Evolutionary conservation across 2,329 filamentous ascomycete species (phyloP).

Genomic region (Exophiala aquamarina): DNA sequence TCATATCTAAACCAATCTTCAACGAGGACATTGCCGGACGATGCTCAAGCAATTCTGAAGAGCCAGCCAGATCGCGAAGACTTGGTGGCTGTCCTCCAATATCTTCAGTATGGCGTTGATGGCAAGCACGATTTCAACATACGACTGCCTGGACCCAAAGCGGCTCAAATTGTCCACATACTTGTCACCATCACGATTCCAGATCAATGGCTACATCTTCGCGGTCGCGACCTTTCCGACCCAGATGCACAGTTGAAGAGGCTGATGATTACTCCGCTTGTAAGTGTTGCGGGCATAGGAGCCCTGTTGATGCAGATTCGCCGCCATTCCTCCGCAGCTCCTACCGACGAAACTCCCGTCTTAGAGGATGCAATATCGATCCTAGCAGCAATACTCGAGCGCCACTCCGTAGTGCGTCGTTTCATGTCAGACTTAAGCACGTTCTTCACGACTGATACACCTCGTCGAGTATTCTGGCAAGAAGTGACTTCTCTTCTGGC

Average conservation of each 20-base stretch:
- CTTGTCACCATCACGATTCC: constrained; percentile 74
- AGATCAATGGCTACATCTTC: constrained; percentile 69
- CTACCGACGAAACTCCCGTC: constrained; percentile 31
- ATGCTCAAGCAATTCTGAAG: constrained; percentile 61
- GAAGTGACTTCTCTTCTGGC: constrained; percentile 60
- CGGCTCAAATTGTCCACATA: constrained; percentile 72
- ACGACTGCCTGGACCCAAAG: constrained; percentile 62
- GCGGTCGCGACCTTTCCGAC: constrained; percentile 8
- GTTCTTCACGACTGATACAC: constrained; percentile 37
- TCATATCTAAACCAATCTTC: constrained; percentile 20
- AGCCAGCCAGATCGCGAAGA: constrained; percentile 62
- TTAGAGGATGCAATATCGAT: constrained; percentile 38
- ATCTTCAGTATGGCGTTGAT: constrained; percentile 43
- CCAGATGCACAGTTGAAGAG: constrained; percentile 36
- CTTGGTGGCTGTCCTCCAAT: constrained; percentile 54
- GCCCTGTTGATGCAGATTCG: constrained; percentile 71
- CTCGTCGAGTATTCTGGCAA: constrained; percentile 56
- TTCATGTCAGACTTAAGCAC: constrained; percentile 37
- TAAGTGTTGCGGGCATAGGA: constrained; percentile 74
- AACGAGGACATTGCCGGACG: constrained; percentile 36
- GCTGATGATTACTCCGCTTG: constrained; percentile 63
- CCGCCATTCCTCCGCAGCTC: constrained; percentile 48
- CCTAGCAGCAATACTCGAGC: constrained; percentile 33
- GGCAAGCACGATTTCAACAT: constrained; percentile 47
- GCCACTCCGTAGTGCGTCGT: constrained; percentile 11